These are phyloP conservation scores for Aspergillus brunneoviolaceus DNA, from an alignment of 2,329 filamentous ascomycete species.

Conservation along the genomic window DNA sequence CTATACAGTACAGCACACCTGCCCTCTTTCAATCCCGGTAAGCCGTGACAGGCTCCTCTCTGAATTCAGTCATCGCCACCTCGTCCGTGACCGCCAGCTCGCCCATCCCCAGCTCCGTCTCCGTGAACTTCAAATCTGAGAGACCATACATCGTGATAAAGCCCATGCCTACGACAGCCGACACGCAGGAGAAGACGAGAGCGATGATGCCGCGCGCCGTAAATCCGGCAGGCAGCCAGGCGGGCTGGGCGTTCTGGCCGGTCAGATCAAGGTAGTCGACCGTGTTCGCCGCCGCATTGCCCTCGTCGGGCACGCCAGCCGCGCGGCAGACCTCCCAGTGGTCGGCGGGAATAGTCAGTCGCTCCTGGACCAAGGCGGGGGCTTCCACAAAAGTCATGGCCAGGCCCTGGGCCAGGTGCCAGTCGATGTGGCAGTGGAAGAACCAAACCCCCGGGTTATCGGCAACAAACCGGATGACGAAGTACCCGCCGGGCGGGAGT, in stretches of 20 bases:
- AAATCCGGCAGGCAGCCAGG: constrained; percentile 66
- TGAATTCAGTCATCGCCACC: too few relatives aligned
- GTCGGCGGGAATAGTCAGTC: constrained; percentile 60
- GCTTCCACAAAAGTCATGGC: constrained; percentile 65
- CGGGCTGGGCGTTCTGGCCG: constrained; percentile 59
- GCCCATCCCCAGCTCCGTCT: too few relatives aligned
- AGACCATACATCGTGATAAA: constrained; percentile 66
- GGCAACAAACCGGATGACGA: constrained; percentile 57
- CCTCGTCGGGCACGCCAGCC: constrained; percentile 51
- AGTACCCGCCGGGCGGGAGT: constrained; percentile 64
- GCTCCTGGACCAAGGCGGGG: constrained; percentile 61
- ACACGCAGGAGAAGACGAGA: constrained; percentile 68
- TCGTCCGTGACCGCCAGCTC: too few relatives aligned
- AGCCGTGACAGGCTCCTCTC: too few relatives aligned
- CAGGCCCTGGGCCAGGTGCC: constrained; percentile 69
- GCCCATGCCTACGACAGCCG: constrained; percentile 66
- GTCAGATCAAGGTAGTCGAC: constrained; percentile 61
- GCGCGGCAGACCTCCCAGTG: constrained; percentile 60
- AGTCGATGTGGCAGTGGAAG: constrained; percentile 81
- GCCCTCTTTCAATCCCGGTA: too few relatives aligned
- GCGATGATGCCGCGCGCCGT: constrained; percentile 70
- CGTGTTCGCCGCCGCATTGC: constrained; percentile 75
- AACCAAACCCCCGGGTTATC: constrained; percentile 60
- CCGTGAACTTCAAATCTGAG: neutral
- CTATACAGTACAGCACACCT: too few relatives aligned